A percentile compares a stretch with the other conserved stretches of the same genome.
Conservation (phyloP, 2,329 filamentous ascomycete species). For the Claviceps citrina region DNA sequence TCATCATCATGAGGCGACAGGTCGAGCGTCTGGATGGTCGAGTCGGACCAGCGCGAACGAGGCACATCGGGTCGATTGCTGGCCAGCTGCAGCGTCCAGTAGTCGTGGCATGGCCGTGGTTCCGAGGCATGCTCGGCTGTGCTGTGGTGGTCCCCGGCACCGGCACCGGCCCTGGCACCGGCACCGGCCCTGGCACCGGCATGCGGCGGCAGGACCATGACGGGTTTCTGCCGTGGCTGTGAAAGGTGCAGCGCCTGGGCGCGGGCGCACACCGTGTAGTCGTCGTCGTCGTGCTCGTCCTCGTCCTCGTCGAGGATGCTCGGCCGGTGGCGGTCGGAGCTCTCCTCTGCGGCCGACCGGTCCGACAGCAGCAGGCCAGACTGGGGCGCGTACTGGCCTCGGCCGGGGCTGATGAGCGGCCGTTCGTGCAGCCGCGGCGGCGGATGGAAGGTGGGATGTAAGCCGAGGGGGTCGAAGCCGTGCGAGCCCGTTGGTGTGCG, state of each 20-base stretch:
- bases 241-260: constrained; percentile 4
- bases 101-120: no score
- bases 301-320: constrained; percentile 6
- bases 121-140: no score
- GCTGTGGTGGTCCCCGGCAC: no score
- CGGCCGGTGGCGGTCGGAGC: constrained; percentile 11
- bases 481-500: constrained; percentile 10
- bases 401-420: constrained; percentile 15
- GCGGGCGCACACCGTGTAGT: constrained; percentile 7
- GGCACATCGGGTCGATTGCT: constrained; percentile 18
- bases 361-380: no score
- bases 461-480: constrained; percentile 19
- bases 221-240: not conserved
- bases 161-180: no score
- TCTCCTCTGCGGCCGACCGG: constrained; percentile 11
- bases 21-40: constrained; percentile 21
- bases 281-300: not conserved
- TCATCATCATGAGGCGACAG: constrained; percentile 6
- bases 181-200: no score
- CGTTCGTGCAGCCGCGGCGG: constrained; percentile 23
- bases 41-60: constrained; percentile 28
- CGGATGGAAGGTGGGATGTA: constrained; percentile 21
- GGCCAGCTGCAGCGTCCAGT: constrained; percentile 18
- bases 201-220: constrained; percentile 19
- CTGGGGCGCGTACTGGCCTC: constrained; percentile 10